Conservation (phyloP, 2,329 filamentous ascomycete species). For the Zasmidium cellare region DNA sequence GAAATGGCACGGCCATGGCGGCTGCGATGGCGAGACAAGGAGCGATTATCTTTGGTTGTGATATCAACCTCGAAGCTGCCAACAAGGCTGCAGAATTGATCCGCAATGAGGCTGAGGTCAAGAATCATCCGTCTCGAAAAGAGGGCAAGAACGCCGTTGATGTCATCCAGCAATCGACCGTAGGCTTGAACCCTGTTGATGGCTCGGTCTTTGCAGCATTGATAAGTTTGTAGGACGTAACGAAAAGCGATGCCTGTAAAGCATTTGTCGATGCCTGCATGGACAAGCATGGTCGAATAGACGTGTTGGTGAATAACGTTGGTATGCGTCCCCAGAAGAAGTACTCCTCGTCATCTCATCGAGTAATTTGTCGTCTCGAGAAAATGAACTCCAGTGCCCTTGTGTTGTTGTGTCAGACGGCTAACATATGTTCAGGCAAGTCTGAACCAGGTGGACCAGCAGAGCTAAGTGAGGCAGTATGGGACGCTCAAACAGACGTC, state of each 20-base stretch:
- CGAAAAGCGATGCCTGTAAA: constrained; percentile 53
- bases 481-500: constrained; percentile 56
- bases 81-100: constrained; percentile 27
- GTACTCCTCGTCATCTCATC: no score
- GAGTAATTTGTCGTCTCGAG: no score
- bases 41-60: constrained; percentile 53
- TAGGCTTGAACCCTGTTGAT: constrained; percentile 12
- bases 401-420: background rate
- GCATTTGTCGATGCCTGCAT: constrained; percentile 55
- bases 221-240: constrained; percentile 45
- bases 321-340: constrained; percentile 32
- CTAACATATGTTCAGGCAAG: constrained; percentile 26
- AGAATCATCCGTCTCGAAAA: constrained; percentile 17
- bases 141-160: constrained; percentile 16
- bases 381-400: no score
- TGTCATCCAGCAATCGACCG: constrained; percentile 24
- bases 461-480: constrained; percentile 49
- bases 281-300: constrained; percentile 55
- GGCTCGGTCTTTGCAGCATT: background rate
- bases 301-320: constrained; percentile 63
- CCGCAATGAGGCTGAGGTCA: constrained; percentile 23
- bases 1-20: constrained; percentile 43
- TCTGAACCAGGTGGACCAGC: constrained; percentile 56
- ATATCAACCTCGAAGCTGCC: constrained; percentile 40
- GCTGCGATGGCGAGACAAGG: constrained; percentile 51